Conservation (phyloP, 768 basidiomycete species). For the Pleurotus citrinopileatus region DNA sequence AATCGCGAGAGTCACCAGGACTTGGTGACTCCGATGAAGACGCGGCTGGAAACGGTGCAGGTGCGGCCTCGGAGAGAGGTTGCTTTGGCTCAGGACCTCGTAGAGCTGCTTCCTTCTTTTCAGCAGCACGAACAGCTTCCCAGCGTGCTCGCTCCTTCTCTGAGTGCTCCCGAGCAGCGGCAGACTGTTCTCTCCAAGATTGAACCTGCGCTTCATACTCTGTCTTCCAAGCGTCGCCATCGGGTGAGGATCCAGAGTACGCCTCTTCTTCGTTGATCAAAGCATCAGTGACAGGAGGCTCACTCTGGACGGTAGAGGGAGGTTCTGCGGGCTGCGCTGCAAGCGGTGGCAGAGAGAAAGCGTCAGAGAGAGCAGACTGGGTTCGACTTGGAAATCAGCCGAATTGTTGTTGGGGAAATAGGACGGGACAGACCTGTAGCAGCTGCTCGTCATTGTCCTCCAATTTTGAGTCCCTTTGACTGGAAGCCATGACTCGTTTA, state of each 20-base stretch:
- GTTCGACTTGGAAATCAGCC: background rate
- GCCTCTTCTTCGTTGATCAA: slow-evolving; percentile 14
- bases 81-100: slow-evolving; percentile 17
- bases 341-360: slow-evolving; percentile 4
- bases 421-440: background rate
- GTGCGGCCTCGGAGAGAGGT: slow-evolving; percentile 11
- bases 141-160: slow-evolving; percentile 71
- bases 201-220: slow-evolving; percentile 68
- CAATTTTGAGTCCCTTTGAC: background rate
- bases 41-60: background rate
- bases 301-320: background rate
- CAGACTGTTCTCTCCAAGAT: slow-evolving; percentile 70
- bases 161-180: slow-evolving; percentile 70
- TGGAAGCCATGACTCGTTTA: slow-evolving; percentile 1
- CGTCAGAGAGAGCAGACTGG: slow-evolving; percentile 8
- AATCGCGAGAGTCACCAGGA: slow-evolving; percentile 36
- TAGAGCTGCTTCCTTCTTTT: slow-evolving; percentile 41
- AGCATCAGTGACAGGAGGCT: background rate
- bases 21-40: slow-evolving; percentile 29
- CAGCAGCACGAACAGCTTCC: slow-evolving; percentile 62
- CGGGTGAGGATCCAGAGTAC: slow-evolving; percentile 19
- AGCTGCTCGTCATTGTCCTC: slow-evolving; percentile 2
- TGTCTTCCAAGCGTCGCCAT: slow-evolving; percentile 55
- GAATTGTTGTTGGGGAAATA: background rate
- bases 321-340: background rate